Base-by-base conservation (phyloP, 2,329 filamentous ascomycete species). In the Acrodontium crateriforme region DNA sequence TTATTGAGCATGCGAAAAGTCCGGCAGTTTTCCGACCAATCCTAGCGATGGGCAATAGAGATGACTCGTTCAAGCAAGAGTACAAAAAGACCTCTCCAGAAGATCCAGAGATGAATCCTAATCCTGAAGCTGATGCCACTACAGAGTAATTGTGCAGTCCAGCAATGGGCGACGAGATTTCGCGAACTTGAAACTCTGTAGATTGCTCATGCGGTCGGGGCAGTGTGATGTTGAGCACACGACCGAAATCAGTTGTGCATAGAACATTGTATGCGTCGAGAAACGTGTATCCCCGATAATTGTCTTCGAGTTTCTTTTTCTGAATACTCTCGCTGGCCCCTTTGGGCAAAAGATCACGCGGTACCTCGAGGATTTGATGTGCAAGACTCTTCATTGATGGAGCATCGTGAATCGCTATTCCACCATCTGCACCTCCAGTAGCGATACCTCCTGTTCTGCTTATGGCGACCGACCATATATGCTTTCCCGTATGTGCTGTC, bases 391-490 rank as follows among this genome's bases (percentile, higher is more conserved):
- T 10, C 8, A 12, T 4, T 12, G 20, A 22, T 10, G 19, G 9
- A 9, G 68, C 47, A 39, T 13, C 33, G 21, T 8, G 29, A 22
- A 45, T 16, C n/a, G 50, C 50, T 23, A 78, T 58, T 17, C 65
- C 64, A 10, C 84, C 78, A 54, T 98, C 89, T 8, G 81, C 78
- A n/a, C 82, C 89, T 9, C 89, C 89, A 2, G 80, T 84, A 3
- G 70, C 74, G 22, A 54, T 19, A 3, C 22, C 7, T 5, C 17
- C 23, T 18, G n/a, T 6, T 6, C 12, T 11, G 9, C 23, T 13
- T 6, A 38, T 11, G 10, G 69, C 71, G 19, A 74, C 64, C 0
- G 84, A 75, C 85, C 87, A 95, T 5, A 95, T 74, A 47, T 94
- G 84, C 53, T 94, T 98, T 5, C 89, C 89, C 18, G 62, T 65